These are phyloP conservation scores for Alternaria angustiovoidea DNA, from an alignment of 2,329 filamentous ascomycete genomes.

Conservation along the genomic window DNA sequence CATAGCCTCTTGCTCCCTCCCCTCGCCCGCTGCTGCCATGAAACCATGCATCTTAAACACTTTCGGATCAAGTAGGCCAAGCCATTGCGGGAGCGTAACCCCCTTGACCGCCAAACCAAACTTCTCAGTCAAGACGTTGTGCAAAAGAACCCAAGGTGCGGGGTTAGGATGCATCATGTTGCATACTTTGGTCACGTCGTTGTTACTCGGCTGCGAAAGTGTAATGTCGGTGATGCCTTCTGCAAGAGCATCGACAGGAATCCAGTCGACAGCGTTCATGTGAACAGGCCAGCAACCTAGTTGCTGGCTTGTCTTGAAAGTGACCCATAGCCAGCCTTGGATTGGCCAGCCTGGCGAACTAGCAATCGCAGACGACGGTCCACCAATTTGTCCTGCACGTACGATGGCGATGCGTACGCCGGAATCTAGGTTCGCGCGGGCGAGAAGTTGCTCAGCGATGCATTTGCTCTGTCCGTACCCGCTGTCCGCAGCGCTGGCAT, in stretches of 20 bases:
- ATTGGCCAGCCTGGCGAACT: not conserved
- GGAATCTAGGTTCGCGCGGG: not conserved
- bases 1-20: not conserved
- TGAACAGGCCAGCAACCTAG: not conserved
- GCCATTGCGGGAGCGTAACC: not conserved
- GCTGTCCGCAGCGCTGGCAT: not conserved
- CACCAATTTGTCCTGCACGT: not conserved
- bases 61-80: not conserved
- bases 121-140: not conserved
- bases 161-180: slow-evolving; percentile 11
- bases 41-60: slow-evolving; percentile 2
- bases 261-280: slow-evolving; percentile 7
- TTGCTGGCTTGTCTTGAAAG: not conserved
- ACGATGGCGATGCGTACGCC: not conserved
- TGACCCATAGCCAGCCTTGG: not conserved
- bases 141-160: not conserved
- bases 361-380: not conserved
- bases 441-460: not conserved
- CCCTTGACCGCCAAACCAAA: not conserved
- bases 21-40: not conserved
- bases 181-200: not conserved
- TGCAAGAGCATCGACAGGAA: not conserved
- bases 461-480: slow-evolving; percentile 5
- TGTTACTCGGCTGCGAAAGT: not conserved
- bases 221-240: slow-evolving; percentile 1